These are phyloP conservation scores for Coniochaeta sp. DNA, from an alignment of 2,329 filamentous ascomycete genomes.

Conservation along the genomic window DNA sequence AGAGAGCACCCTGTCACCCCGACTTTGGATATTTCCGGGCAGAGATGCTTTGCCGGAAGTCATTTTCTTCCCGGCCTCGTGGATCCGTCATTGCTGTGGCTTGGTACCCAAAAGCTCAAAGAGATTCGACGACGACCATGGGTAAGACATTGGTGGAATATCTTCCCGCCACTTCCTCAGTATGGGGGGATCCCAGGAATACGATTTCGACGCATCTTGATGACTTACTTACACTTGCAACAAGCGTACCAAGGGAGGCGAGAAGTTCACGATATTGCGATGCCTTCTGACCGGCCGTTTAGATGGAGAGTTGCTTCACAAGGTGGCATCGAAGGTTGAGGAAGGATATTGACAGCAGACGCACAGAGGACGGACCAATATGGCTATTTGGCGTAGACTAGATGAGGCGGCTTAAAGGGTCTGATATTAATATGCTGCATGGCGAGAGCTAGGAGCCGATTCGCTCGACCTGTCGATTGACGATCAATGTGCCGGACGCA, in stretches of 20 bases:
- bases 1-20: slow-evolving; percentile 6
- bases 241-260: not conserved
- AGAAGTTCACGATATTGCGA: not conserved
- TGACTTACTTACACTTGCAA: not conserved
- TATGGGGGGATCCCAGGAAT: not conserved
- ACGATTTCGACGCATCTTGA: not conserved
- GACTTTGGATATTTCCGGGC: slow-evolving; percentile 9
- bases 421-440: not conserved
- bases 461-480: not conserved
- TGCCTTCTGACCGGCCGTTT: not conserved
- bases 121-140: not conserved
- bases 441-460: not conserved
- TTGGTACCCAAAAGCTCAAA: not conserved
- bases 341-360: not conserved
- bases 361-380: not conserved
- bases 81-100: not conserved
- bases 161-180: not conserved
- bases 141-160: not conserved
- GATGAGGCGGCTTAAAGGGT: not conserved
- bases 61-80: slow-evolving; percentile 8
- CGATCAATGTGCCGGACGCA: not conserved
- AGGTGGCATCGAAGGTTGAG: not conserved
- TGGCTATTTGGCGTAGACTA: not conserved
- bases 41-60: slow-evolving; percentile 12
- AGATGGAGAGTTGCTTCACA: not conserved